These are phyloP conservation scores for Thielaviopsis punctulata DNA, from an alignment of 2,329 filamentous ascomycete species.

Conservation along the genomic window DNA sequence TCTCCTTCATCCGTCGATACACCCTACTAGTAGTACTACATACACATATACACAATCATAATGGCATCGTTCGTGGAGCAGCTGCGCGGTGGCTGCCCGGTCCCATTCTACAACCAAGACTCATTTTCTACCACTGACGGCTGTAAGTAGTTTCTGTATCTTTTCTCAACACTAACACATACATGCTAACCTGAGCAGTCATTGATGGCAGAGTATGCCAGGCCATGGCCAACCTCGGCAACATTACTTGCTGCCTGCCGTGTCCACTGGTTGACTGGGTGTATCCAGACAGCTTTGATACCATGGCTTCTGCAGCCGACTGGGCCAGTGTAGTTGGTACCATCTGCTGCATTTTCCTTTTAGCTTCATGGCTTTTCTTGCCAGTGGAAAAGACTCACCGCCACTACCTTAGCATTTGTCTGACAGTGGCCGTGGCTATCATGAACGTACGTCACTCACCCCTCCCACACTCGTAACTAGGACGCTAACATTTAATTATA, in stretches of 20 bases:
- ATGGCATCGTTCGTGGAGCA: conserved; percentile 7
- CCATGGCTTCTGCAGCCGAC: conserved; percentile 49
- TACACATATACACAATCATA: neutral
- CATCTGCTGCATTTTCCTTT: conserved; percentile 53
- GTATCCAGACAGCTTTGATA: conserved; percentile 41
- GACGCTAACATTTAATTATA: conserved; percentile 20
- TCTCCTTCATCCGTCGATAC: neutral
- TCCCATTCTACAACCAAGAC: conserved; percentile 12
- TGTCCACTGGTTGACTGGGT: conserved; percentile 74
- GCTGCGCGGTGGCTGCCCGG: conserved; percentile 10
- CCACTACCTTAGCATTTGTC: conserved; percentile 82
- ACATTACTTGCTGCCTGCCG: conserved; percentile 63
- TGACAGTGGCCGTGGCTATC: conserved; percentile 56
- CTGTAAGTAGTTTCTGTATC: conserved; percentile 9
- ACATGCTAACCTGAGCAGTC: conserved; percentile 25
- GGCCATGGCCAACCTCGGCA: conserved; percentile 23
- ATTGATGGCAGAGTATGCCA: conserved; percentile 37
- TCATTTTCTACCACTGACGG: conserved; percentile 10
- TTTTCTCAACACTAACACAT: conserved; percentile 17
- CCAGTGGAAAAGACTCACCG: conserved; percentile 79
- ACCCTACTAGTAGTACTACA: neutral
- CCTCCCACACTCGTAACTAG: neutral
- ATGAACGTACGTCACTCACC: conserved; percentile 50
- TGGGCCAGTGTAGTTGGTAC: conserved; percentile 68
- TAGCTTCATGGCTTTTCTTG: conserved; percentile 63